phyloP scores from a whole-genome alignment of 306 rosid genomes.

The Cajanus cajan region DNA sequence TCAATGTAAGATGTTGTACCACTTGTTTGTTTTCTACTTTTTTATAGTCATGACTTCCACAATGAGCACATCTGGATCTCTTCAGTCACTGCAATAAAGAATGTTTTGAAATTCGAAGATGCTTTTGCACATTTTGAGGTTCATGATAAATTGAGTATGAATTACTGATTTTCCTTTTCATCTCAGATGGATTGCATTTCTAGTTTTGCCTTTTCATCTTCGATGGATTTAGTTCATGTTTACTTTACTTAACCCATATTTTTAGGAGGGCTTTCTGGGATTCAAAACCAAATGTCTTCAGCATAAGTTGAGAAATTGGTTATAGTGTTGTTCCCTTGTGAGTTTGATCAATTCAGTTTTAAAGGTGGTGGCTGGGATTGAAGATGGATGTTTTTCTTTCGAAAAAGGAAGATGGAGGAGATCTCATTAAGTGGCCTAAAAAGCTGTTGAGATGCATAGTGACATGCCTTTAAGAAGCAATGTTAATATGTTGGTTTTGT shows the following conservation, averaged over 20 bases:
- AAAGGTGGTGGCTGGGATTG: background rate
- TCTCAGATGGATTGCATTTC: background rate
- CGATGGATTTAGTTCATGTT: constrained; percentile 1
- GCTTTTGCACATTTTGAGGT: background rate
- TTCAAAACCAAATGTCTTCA: background rate
- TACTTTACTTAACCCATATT: background rate
- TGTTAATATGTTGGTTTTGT: background rate
- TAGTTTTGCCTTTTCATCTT: background rate
- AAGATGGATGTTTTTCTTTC: background rate
- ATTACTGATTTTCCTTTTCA: background rate
- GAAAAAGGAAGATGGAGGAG: background rate
- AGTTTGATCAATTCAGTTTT: background rate
- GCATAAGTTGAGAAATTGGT: background rate
- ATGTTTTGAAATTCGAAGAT: background rate
- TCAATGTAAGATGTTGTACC: constrained; percentile 55
- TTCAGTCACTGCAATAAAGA: background rate
- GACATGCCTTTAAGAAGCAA: background rate
- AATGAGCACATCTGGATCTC: background rate
- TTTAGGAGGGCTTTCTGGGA: background rate
- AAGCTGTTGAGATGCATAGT: background rate
- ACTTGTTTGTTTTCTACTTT: background rate
- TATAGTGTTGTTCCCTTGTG: background rate
- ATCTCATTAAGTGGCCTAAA: background rate
- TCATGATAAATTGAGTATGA: background rate
- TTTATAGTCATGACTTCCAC: background rate